Conservation (phyloP, 2,329 filamentous ascomycete species). For the Westerdykella ornata region DNA sequence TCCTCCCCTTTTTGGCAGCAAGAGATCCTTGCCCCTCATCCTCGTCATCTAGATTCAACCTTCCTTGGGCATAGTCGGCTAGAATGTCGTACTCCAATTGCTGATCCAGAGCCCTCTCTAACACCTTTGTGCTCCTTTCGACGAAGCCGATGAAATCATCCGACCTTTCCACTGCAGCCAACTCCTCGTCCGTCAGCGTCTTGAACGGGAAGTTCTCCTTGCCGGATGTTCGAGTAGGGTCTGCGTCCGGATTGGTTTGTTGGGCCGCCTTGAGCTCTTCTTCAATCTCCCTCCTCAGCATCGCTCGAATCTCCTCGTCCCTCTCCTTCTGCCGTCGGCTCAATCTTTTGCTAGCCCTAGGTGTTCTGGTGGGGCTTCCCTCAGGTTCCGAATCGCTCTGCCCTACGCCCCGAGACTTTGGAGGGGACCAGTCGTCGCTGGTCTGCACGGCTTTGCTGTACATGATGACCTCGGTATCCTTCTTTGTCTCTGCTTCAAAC, state of each 20-base stretch:
- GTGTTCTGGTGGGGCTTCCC: constrained; percentile 51
- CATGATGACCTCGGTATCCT: constrained; percentile 68
- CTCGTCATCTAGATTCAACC: constrained; percentile 71
- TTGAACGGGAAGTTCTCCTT: constrained; percentile 64
- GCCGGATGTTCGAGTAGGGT: constrained; percentile 42
- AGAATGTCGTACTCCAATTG: constrained; percentile 94
- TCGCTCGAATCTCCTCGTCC: constrained; percentile 83
- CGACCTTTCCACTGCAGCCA: constrained; percentile 83
- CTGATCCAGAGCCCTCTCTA: constrained; percentile 89
- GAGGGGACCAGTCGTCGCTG: constrained; percentile 61
- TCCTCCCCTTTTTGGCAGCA: constrained; percentile 62
- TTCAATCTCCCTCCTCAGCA: constrained; percentile 81
- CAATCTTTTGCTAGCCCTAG: constrained; percentile 59
- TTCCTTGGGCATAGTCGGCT: constrained; percentile 84
- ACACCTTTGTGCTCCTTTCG: constrained; percentile 91
- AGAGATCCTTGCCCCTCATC: constrained; percentile 65
- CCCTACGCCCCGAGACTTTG: constrained; percentile 48
- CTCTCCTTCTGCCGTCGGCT: constrained; percentile 73
- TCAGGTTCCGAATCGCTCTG: constrained; percentile 54
- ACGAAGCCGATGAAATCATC: constrained; percentile 93
- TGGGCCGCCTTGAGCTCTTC: constrained; percentile 74
- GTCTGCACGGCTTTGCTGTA: constrained; percentile 98
- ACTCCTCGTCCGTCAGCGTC: constrained; percentile 73
- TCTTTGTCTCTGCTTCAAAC: constrained; percentile 63
- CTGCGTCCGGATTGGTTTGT: constrained; percentile 32